phyloP scores from a whole-genome alignment of 2,329 filamentous ascomycete genomes.

The Madurella mycetomatis region DNA sequence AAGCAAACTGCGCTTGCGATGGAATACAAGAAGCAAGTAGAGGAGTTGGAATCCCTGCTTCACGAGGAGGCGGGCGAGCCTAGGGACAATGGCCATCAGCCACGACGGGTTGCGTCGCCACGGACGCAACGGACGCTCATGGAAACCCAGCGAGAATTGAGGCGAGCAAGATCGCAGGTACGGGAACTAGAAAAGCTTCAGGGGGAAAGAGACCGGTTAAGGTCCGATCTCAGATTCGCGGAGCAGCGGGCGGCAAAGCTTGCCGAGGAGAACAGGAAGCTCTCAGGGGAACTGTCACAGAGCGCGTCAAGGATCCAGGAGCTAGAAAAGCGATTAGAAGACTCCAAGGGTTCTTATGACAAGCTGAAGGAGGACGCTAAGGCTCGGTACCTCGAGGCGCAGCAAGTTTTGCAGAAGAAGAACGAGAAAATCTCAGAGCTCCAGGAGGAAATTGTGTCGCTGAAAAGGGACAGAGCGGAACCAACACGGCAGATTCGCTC shows the following conservation, averaged over 20 bases:
- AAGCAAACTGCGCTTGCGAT: conserved; percentile 54
- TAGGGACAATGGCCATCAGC: conserved; percentile 34
- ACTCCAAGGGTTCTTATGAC: conserved; percentile 42
- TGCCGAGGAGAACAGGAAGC: conserved; percentile 34
- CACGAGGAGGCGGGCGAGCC: conserved; percentile 35
- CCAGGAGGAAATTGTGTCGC: conserved; percentile 47
- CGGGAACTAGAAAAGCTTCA: conserved; percentile 49
- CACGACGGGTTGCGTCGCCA: conserved; percentile 42
- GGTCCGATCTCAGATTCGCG: conserved; percentile 44
- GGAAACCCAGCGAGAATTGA: conserved; percentile 52
- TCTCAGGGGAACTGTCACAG: conserved; percentile 30
- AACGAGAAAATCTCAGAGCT: conserved; percentile 54
- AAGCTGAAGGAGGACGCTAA: conserved; percentile 51
- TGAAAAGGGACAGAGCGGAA: conserved; percentile 34
- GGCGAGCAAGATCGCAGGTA: conserved; percentile 50
- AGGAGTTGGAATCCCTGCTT: conserved; percentile 52
- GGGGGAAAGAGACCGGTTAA: conserved; percentile 50
- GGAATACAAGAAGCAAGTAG: conserved; percentile 56
- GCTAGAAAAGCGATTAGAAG: conserved; percentile 28
- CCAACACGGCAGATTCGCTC: conserved; percentile 10
- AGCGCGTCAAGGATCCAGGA: conserved; percentile 27
- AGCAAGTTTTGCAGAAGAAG: conserved; percentile 51
- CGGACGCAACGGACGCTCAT: conserved; percentile 47
- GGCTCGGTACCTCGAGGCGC: conserved; percentile 50
- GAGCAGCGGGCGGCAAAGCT: conserved; percentile 41